Conservation (phyloP, 371 early-diverging fungal genomes). For the Syncephalis fuscata region DNA sequence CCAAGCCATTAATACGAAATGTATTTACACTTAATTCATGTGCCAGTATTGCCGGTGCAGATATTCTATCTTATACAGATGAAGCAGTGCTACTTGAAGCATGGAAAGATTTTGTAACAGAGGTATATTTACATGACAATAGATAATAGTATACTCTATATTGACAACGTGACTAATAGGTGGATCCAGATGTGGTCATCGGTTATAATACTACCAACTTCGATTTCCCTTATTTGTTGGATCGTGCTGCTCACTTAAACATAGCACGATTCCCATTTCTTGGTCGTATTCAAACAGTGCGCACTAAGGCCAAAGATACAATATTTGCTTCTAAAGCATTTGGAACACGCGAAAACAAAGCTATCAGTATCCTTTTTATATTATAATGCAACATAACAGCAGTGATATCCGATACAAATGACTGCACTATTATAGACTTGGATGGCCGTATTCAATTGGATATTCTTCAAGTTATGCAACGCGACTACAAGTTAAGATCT, state of each 20-base stretch:
- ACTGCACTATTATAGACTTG: constrained; percentile 17
- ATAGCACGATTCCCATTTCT: constrained; percentile 67
- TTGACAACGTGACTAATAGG: constrained; percentile 10
- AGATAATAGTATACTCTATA: not conserved
- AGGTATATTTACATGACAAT: constrained; percentile 11
- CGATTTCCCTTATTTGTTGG: constrained; percentile 96
- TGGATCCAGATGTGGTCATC: constrained; percentile 97
- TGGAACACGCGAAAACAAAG: constrained; percentile 83
- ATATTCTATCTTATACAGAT: constrained; percentile 65
- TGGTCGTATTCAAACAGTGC: constrained; percentile 52
- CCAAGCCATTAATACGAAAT: constrained; percentile 72
- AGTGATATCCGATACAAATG: not conserved
- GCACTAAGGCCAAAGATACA: constrained; percentile 63
- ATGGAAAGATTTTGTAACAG: constrained; percentile 80
- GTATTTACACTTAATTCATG: constrained; percentile 87
- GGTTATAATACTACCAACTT: constrained; percentile 99
- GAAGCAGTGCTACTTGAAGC: constrained; percentile 72
- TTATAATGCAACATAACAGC: not conserved
- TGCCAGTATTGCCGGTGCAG: constrained; percentile 88
- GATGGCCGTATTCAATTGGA: constrained; percentile 97
- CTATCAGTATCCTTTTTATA: constrained; percentile 30
- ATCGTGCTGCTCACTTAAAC: constrained; percentile 73
- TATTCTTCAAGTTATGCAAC: constrained; percentile 88
- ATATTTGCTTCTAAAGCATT: constrained; percentile 86
- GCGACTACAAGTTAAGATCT: constrained; percentile 95